Base-by-base conservation (phyloP, 2,329 filamentous ascomycete genomes). In the Aspergillus intermedius region DNA sequence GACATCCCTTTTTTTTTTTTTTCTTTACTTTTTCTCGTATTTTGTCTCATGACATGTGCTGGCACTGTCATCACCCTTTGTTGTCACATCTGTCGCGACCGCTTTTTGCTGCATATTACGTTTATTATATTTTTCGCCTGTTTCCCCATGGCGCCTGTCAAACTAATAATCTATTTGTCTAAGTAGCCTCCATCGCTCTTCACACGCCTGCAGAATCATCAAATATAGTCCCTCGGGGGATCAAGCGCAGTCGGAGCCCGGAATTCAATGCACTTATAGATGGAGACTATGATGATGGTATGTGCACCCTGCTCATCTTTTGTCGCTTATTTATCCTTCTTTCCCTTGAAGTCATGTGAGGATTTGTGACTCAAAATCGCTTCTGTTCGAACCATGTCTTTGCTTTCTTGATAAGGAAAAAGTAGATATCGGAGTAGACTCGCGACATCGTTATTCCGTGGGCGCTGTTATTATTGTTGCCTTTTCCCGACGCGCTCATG, bases 191-290 rank as follows among this genome's bases (percentile, higher is more conserved):
- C 54, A 54, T 53, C 54, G 46, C 51, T 53, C 56, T 59, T 54
- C 62, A 65, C 56, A 58, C 63, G 62, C 66, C 69, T 60, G 60
- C 81, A 73, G 70, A 68, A 71, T 32, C 42, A 15, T 37, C 43
- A 32, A 69, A 74, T 71, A 67, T 74, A 69, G 76, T 74, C 66
- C 71, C 83, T 57, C 83, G 87, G 68, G 86, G 87, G 60, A 74
- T 84, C 61, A 94, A 94, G 76, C 81, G 88, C 69, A 87, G 82
- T 76, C 84, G 86, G 56, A 91, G 88, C 57, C 86, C 86, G 60
- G 81, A 87, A 60, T 73, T 74, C 59, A 81, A 83, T 71, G 77
- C 76, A 68, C 71, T 71, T 51, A 73, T 72, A 57, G 79, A 78
- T 60, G 77, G 77, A 58, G 76, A 81, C 66, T 83, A 82, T 75